Conservation (phyloP, 306 rosid genomes). For the Phaseolus lunatus region DNA sequence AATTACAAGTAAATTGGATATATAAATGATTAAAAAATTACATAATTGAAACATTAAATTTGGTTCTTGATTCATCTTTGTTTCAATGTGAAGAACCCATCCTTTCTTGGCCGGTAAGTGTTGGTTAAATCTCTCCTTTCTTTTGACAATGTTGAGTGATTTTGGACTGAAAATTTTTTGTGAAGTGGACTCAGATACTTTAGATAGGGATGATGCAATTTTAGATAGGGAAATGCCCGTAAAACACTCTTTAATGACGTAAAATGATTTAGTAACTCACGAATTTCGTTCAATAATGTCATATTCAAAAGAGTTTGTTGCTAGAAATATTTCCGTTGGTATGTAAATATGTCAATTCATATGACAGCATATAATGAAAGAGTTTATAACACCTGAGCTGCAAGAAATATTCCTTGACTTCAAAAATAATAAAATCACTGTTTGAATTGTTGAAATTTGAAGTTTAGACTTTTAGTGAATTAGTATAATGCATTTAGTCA, state of each 20-base stretch:
- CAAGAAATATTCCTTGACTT: constrained; percentile 14
- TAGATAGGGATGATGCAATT: neutral
- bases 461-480: constrained; percentile 28
- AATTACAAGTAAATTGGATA: constrained; percentile 36
- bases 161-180: neutral
- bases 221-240: neutral
- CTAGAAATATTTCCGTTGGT: constrained; percentile 5
- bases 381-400: constrained; percentile 18
- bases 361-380: constrained; percentile 14
- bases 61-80: constrained; percentile 34
- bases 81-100: constrained; percentile 10
- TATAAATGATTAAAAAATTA: constrained; percentile 11
- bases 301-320: neutral
- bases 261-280: neutral
- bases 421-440: constrained; percentile 29
- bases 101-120: constrained; percentile 6
- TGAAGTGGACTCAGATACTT: constrained; percentile 23
- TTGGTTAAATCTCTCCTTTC: constrained; percentile 27
- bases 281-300: neutral
- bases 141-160: constrained; percentile 13
- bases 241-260: neutral
- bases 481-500: constrained; percentile 26
- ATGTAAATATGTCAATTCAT: constrained; percentile 15
- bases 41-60: constrained; percentile 29
- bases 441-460: constrained; percentile 13